A percentile compares a stretch with the other conserved stretches of the same genome.
phyloP scores from a whole-genome alignment of 108 stramenopile genomes.

The Cylindrotheca fusiformis region DNA sequence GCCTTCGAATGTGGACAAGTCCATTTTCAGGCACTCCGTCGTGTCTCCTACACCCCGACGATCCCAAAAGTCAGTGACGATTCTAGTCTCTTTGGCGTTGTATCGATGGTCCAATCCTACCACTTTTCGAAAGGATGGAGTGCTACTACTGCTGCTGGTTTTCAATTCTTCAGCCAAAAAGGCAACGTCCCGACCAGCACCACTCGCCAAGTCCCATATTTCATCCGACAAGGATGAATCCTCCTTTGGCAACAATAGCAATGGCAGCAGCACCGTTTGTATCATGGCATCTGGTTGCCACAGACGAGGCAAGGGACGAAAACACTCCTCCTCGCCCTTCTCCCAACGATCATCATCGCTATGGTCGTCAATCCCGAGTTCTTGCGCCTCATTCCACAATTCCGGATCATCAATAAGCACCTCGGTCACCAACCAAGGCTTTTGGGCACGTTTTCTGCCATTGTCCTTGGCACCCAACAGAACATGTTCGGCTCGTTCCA shows the following conservation, averaged over 20 bases:
- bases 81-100: conserved; percentile 54
- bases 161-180: conserved; percentile 77
- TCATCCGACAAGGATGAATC: neutral
- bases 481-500: conserved; percentile 6
- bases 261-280: conserved; percentile 41
- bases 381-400: conserved; percentile 20
- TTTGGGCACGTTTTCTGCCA: conserved; percentile 19
- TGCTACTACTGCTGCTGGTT: conserved; percentile 7
- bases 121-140: conserved; percentile 23
- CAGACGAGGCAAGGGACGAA: conserved; percentile 46
- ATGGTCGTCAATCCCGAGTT: conserved; percentile 8
- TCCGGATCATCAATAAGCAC: conserved; percentile 20
- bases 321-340: neutral
- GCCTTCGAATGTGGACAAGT: conserved; percentile 45
- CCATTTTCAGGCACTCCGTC: conserved; percentile 36
- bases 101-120: conserved; percentile 73
- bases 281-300: conserved; percentile 85
- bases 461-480: conserved; percentile 11
- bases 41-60: conserved; percentile 48
- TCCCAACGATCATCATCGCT: neutral
- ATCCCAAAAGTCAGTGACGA: conserved; percentile 56
- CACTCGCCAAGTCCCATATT: conserved; percentile 78
- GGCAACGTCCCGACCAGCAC: conserved; percentile 75
- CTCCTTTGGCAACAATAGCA: conserved; percentile 20
- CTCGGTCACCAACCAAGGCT: conserved; percentile 38